phyloP scores from a whole-genome alignment of 768 basidiomycete genomes.

The Rhizopogon rudus region DNA sequence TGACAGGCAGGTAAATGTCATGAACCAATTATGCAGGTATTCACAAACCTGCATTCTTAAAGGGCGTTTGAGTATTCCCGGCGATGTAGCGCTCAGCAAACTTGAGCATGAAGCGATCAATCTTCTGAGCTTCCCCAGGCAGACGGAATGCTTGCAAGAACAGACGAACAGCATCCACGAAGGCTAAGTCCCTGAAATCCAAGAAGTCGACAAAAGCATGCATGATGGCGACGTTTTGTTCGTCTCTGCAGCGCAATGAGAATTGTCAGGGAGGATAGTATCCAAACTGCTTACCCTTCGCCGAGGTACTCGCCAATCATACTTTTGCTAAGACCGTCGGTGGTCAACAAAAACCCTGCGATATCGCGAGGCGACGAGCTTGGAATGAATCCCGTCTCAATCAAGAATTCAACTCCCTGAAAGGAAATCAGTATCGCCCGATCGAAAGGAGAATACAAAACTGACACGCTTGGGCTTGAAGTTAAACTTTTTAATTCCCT shows the following conservation, averaged over 20 bases:
- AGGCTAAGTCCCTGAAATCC: slow-evolving; percentile 76
- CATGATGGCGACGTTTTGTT: slow-evolving; percentile 89
- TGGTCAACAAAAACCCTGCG: slow-evolving; percentile 78
- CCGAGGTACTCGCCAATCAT: slow-evolving; percentile 99
- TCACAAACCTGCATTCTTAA: slow-evolving; percentile 86
- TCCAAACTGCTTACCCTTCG: slow-evolving; percentile 69
- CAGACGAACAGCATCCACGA: slow-evolving; percentile 84
- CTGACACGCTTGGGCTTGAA: slow-evolving; percentile 95
- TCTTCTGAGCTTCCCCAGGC: slow-evolving; percentile 97
- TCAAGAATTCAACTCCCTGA: slow-evolving; percentile 85
- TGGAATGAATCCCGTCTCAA: slow-evolving; percentile 84
- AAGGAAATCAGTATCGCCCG: not conserved
- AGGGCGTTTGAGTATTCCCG: slow-evolving; percentile 76
- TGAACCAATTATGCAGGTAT: not conserved
- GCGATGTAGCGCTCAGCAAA: slow-evolving; percentile 97
- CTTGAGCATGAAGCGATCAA: slow-evolving; percentile 98
- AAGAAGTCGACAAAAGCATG: slow-evolving; percentile 94
- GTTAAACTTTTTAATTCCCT: slow-evolving; percentile 97
- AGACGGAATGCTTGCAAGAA: slow-evolving; percentile 96
- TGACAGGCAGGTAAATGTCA: slow-evolving; percentile 2
- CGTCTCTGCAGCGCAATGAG: slow-evolving; percentile 52
- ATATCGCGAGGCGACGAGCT: slow-evolving; percentile 70
- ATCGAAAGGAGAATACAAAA: slow-evolving; percentile 4
- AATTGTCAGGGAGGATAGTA: not conserved
- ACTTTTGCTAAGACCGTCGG: slow-evolving; percentile 90